phyloP scores from a whole-genome alignment of 306 rosid genomes.

The Cicer pinnatifidum region DNA sequence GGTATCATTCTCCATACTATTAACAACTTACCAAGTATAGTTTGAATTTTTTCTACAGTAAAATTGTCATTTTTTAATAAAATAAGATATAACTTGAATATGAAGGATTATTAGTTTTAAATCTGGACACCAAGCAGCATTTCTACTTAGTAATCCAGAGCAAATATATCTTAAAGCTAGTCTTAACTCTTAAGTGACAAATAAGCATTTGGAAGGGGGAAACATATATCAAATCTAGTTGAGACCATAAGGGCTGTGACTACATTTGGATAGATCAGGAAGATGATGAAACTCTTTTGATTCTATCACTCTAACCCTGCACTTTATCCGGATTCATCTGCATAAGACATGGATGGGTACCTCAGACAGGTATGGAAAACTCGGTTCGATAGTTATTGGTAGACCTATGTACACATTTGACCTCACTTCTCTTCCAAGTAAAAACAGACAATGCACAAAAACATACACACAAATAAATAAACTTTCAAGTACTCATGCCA shows the following conservation, averaged over 20 bases:
- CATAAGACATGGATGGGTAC: background rate
- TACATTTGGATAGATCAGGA: background rate
- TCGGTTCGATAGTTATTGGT: background rate
- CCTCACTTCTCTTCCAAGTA: slow-evolving; percentile 25
- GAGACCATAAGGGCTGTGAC: background rate
- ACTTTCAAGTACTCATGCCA: slow-evolving; percentile 7
- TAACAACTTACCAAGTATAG: slow-evolving; percentile 21
- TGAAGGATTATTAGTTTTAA: slow-evolving; percentile 5
- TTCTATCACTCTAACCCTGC: background rate
- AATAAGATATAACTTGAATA: background rate
- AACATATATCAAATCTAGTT: background rate
- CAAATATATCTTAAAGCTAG: slow-evolving; percentile 2
- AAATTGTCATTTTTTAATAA: slow-evolving; percentile 6
- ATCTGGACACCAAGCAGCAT: slow-evolving; percentile 16
- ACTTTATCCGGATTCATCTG: background rate
- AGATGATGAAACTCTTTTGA: background rate
- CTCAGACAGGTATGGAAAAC: background rate
- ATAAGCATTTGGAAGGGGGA: background rate
- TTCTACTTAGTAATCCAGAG: background rate
- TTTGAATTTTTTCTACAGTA: background rate
- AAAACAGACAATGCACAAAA: slow-evolving; percentile 5
- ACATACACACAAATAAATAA: slow-evolving; percentile 2
- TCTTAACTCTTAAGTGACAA: background rate
- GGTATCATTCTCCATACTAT: background rate
- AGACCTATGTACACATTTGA: slow-evolving; percentile 1